A percentile compares a stretch with the other conserved stretches of the same genome.
Evolutionary conservation across 2,329 filamentous ascomycete species (phyloP).

Genomic region (Neopestalotiopsis sp.): DNA sequence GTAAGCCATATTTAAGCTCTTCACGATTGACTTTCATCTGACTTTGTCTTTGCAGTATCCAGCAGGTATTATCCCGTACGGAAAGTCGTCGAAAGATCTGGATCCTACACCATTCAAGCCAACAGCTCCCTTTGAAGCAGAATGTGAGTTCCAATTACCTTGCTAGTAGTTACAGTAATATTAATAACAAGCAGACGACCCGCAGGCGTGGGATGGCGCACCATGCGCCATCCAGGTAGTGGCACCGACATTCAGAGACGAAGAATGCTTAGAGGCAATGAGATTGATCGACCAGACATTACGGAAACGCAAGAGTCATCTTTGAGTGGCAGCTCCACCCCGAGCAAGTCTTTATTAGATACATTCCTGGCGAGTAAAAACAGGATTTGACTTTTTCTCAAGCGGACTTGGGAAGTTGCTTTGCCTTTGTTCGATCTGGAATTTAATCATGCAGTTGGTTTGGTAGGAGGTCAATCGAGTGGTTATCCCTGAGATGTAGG

Average conservation of each 20-base stretch:
- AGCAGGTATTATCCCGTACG: slow-evolving; percentile 53
- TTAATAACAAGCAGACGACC: slow-evolving; percentile 40
- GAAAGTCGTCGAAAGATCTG: slow-evolving; percentile 44
- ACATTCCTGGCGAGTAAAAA: too few species aligned
- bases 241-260: slow-evolving; percentile 51
- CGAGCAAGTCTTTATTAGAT: too few species aligned
- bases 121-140: slow-evolving; percentile 34
- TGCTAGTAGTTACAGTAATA: too few species aligned
- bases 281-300: slow-evolving; percentile 34
- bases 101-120: slow-evolving; percentile 41
- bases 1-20: slow-evolving; percentile 39
- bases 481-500: too few species aligned
- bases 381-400: too few species aligned
- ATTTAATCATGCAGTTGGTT: too few species aligned
- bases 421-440: too few species aligned
- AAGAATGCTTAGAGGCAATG: slow-evolving; percentile 45
- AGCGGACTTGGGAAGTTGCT: too few species aligned
- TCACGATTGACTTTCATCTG: not conserved
- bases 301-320: not conserved
- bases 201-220: slow-evolving; percentile 45
- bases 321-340: too few species aligned
- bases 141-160: slow-evolving; percentile 34
- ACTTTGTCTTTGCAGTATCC: slow-evolving; percentile 46
- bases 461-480: too few species aligned
- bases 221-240: slow-evolving; percentile 54